Percentiles rank a stretch among this genome's conserved stretches.
phyloP scores from a whole-genome alignment of 2,329 filamentous ascomycete species.

The Penicillium griseofulvum region DNA sequence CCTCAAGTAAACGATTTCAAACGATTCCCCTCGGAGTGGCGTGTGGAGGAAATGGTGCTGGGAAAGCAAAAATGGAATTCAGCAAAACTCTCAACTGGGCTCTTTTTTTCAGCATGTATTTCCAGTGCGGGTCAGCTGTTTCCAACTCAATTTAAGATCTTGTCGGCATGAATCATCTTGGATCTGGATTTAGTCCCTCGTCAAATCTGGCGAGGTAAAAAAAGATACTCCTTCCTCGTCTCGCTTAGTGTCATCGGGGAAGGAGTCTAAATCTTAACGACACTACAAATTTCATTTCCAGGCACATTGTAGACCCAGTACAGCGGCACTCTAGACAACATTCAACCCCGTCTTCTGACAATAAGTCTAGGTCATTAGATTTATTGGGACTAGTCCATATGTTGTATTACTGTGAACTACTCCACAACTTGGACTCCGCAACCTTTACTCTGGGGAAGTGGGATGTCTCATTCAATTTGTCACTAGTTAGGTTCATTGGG shows the following conservation, averaged over 20 bases:
- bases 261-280: constrained; percentile 44
- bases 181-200: constrained; percentile 27
- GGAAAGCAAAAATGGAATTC: constrained; percentile 36
- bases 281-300: constrained; percentile 18
- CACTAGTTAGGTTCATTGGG: neutral
- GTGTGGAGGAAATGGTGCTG: constrained; percentile 38
- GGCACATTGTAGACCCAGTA: neutral
- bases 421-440: neutral
- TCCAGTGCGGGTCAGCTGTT: constrained; percentile 41
- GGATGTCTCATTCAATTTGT: neutral
- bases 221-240: constrained; percentile 11
- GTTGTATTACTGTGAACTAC: neutral
- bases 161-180: constrained; percentile 34
- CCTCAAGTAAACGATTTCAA: constrained; percentile 75
- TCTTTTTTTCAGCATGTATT: constrained; percentile 41
- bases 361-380: neutral
- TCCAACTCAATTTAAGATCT: constrained; percentile 43
- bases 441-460: neutral
- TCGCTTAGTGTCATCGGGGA: constrained; percentile 25
- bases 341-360: too few relatives aligned
- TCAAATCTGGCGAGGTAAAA: constrained; percentile 48
- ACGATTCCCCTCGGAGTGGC: constrained; percentile 40
- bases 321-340: neutral
- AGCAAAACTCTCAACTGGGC: constrained; percentile 29
- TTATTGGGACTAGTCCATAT: neutral